A percentile compares a stretch with the other conserved stretches of the same genome.
Evolutionary conservation across 2,329 filamentous ascomycete genomes (phyloP).

Genomic region (Fusarium pininemorale): DNA sequence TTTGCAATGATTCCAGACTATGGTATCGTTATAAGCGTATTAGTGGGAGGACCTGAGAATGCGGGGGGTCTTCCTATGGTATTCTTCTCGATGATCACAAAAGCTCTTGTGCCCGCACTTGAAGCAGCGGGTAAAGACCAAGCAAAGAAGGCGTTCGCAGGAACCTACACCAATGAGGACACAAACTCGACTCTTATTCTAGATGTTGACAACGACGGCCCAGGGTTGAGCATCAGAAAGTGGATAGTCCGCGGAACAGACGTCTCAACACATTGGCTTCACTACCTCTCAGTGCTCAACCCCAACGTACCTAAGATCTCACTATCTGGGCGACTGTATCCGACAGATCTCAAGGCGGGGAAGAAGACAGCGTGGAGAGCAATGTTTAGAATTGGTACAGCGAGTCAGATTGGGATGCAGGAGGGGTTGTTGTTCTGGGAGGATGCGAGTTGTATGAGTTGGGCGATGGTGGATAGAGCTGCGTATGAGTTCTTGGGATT

Average conservation of each 20-base stretch:
- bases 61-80: not conserved
- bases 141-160: not conserved
- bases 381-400: not conserved
- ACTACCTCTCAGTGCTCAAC: not conserved
- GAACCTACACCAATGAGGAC: not conserved
- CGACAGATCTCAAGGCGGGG: not conserved
- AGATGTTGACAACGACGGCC: not conserved
- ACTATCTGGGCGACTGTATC: not conserved
- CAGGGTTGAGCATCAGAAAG: not conserved
- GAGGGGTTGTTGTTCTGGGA: not conserved
- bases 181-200: not conserved
- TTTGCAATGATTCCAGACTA: constrained; percentile 10
- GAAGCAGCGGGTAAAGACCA: constrained; percentile 5
- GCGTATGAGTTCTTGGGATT: not conserved
- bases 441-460: constrained; percentile 3
- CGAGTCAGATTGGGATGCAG: not conserved
- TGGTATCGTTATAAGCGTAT: not conserved
- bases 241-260: constrained; percentile 10
- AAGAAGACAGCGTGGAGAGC: not conserved
- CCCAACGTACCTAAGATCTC: not conserved
- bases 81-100: constrained; percentile 5
- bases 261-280: not conserved
- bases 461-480: not conserved
- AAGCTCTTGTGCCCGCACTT: not conserved
- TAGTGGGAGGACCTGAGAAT: not conserved